A percentile compares a stretch with the other conserved stretches of the same genome.
These are phyloP conservation scores for Eucalyptus grandis DNA, from an alignment of 345 rosid species.

Conservation along the genomic window DNA sequence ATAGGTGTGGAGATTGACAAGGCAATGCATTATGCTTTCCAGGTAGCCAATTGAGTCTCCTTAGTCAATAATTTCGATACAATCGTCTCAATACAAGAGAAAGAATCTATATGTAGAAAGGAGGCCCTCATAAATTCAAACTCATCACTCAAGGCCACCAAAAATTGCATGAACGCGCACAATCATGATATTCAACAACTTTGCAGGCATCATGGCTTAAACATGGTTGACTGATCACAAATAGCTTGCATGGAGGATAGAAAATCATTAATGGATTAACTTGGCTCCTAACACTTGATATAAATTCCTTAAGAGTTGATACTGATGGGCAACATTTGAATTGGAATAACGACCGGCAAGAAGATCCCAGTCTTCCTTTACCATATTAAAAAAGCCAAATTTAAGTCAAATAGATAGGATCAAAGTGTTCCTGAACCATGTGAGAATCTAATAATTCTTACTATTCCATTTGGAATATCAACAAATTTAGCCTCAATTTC, in stretches of 20 bases:
- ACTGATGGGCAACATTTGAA: background rate
- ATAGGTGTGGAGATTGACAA: background rate
- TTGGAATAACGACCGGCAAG: background rate
- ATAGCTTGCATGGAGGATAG: background rate
- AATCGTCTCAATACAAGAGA: background rate
- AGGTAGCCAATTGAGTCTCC: background rate
- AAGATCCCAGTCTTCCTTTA: background rate
- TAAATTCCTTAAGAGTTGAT: background rate
- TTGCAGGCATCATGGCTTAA: background rate
- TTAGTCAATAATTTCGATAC: background rate
- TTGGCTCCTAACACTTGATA: background rate
- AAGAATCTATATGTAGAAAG: background rate
- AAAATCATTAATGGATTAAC: background rate
- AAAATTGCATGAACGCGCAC: background rate
- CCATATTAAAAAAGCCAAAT: background rate
- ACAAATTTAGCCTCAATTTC: background rate
- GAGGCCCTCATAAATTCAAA: background rate
- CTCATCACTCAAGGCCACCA: background rate
- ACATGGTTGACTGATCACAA: background rate
- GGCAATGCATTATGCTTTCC: too few species aligned
- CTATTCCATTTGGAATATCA: background rate
- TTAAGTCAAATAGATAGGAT: background rate
- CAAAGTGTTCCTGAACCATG: background rate
- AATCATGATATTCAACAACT: background rate
- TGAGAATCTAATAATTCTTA: background rate